Evolutionary conservation across 306 rosid genomes (phyloP), one percentile per base, ranked within the genome.

Genomic region (Acmispon strigosus): DNA sequence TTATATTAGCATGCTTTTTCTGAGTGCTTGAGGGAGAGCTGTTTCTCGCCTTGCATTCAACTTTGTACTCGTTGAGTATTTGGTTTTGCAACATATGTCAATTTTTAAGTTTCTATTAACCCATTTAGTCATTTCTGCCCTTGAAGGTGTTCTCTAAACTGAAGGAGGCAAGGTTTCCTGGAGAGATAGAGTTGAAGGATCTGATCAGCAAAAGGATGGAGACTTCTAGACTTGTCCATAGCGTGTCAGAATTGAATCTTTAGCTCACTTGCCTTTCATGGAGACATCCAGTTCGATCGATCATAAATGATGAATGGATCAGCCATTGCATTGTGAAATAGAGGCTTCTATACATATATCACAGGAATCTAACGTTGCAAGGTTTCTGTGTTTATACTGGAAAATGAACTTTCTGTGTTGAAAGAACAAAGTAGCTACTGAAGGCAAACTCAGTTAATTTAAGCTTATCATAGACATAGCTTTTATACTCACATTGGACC

Each of bases 71-170:
- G 39, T 34, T 8, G 8, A 8, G 49, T 32, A 48, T 64, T 34
- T 71, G 56, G 50, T 49, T 50, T 59, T 19, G 57, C 36, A 19
- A 17, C 44, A 55, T 44, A 52, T 78, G 49, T 56, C 41, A 17
- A 15, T 64, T 22, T 15, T 52, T 53, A 22, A 45, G 63, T 63
- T 71, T 71, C 47, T 70, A 42, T 11, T 80, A 48, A 63, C 45
- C 10, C 32, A n/a, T 78, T 84, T 6, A n/a, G 77, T 66, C 51
- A 15, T 59, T 39, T 59, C 4, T 49, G 17, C 62, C 18, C 14
- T 81, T 80, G 66, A 77, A 93, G 98, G 87, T 93, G 54, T 93
- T 84, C 87, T 93, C 96, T 3, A 93, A 90, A 80, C 82, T 86
- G 52, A 84, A 78, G 53, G 93, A 81, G 50, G 85, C 88, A 37